Evolutionary conservation across 139 green algal genomes (phyloP).

Genomic region (Coelastrella sp.): DNA sequence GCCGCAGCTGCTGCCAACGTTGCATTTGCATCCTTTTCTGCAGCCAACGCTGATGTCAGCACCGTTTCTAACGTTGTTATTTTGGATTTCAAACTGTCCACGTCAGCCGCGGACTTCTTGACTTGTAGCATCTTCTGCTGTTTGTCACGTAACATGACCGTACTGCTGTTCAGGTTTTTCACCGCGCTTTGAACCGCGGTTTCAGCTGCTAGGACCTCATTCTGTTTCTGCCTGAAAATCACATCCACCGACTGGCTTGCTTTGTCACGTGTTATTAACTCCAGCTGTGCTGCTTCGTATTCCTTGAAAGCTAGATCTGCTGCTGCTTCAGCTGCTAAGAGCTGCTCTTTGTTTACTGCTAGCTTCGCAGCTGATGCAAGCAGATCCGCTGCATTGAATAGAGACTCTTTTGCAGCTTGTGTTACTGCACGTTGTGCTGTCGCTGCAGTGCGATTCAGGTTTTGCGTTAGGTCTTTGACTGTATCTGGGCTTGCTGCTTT

Average conservation of each 20-base stretch:
- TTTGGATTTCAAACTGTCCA: not conserved
- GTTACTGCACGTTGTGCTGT: not conserved
- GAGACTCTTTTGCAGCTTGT: not conserved
- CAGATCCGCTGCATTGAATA: constrained; percentile 6
- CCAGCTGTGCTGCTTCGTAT: constrained; percentile 15
- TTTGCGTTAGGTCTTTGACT: not conserved
- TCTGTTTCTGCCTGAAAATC: not conserved
- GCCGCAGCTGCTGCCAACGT: not conserved
- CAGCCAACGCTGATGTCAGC: not conserved
- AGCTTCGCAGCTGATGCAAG: constrained; percentile 5
- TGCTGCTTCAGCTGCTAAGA: constrained; percentile 13
- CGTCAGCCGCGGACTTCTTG: not conserved
- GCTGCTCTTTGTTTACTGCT: constrained; percentile 15
- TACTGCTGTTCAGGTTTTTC: not conserved
- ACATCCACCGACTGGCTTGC: not conserved
- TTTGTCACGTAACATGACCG: not conserved
- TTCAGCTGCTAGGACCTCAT: not conserved
- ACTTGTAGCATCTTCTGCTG: not conserved
- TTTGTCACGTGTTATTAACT: constrained; percentile 14
- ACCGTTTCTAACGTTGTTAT: not conserved
- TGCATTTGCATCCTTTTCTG: not conserved
- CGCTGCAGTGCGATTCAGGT: not conserved
- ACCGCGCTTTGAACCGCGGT: not conserved
- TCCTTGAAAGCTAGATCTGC: constrained; percentile 36
- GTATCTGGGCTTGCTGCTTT: not conserved